A percentile compares a stretch with the other conserved stretches of the same genome.
Evolutionary conservation across 345 rosid species (phyloP).

Genomic region (Salix brachista): DNA sequence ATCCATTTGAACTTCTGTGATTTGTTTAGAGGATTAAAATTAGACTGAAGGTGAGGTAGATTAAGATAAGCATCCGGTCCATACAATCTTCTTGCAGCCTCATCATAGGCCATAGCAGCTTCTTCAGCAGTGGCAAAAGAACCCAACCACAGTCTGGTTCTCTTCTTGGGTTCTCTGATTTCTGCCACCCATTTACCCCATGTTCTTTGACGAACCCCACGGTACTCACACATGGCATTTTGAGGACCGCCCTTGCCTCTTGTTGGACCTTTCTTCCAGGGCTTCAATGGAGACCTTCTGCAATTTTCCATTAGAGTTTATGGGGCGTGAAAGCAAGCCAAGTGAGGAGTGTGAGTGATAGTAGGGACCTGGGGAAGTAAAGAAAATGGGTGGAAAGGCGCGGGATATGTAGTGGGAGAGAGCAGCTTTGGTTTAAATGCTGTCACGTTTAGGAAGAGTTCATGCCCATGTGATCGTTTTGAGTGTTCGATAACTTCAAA

Average conservation of each 20-base stretch:
- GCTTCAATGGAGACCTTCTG: conserved; percentile 61
- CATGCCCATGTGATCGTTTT: conserved; percentile 57
- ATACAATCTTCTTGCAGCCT: conserved; percentile 67
- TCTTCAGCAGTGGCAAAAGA: conserved; percentile 89
- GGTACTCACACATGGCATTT: conserved; percentile 71
- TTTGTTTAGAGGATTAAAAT: conserved; percentile 15
- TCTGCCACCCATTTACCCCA: conserved; percentile 99
- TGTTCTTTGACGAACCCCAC: conserved; percentile 89
- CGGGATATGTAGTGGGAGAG: conserved; percentile 37
- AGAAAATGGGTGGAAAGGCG: conserved; percentile 30
- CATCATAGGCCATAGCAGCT: conserved; percentile 95
- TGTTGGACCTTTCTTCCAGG: conserved; percentile 91
- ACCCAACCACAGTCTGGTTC: conserved; percentile 85
- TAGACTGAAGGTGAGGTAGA: conserved; percentile 76
- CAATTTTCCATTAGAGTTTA: conserved; percentile 13
- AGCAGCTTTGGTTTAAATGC: conserved; percentile 43
- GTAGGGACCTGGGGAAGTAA: conserved; percentile 11
- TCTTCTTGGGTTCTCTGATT: conserved; percentile 88
- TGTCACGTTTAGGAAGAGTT: conserved; percentile 44
- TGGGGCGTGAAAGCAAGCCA: neutral
- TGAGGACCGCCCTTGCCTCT: conserved; percentile 94
- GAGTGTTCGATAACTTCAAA: conserved; percentile 13
- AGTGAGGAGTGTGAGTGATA: neutral
- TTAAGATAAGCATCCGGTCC: conserved; percentile 84
- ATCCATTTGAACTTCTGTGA: conserved; percentile 61